Base-by-base conservation (phyloP, 2,329 filamentous ascomycete genomes). In the Xylaria sp. region DNA sequence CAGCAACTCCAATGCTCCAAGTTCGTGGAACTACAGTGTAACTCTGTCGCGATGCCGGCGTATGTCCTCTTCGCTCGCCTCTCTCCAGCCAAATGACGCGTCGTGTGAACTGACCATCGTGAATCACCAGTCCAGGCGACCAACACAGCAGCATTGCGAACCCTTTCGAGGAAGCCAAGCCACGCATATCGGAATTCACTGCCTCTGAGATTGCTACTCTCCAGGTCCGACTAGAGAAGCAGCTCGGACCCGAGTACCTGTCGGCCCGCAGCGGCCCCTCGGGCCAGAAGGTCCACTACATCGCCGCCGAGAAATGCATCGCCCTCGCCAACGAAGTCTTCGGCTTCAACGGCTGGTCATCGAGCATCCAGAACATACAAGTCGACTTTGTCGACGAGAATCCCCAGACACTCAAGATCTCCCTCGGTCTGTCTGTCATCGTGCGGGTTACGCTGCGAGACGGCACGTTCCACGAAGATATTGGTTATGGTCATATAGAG, bases 381-480 rank as follows among this genome's bases (percentile, higher is more conserved):
- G 92, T 98, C 68, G 96, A 99, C 80, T 98, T 97, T 80, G 93
- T 96, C 69, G 95, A 98, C 77, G 94, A 98, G 81, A 90, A 91
- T 75, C 87, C 90, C 18, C 88, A 91, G 75, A 94, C 90, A 9
- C 87, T 91, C 69, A 95, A 91, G 79, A 90, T 98, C 75, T 94
- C 88, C 71, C 85, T 98, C 43, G 96, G 96, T 0, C 80, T 99
- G 46, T 97, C 94, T 0, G 94, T 98, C 62, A 94, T 97, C 70
- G 90, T 98, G 67, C 89, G 96, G 67, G 92, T 99, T 41, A 97
- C 94, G 1, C 82, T 99, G 63, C 91, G 91, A 71, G 95, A 98
- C 81, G 96, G 96, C 56, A 96, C 95, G n/a, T 98, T 90, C 78
- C 96, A 98, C 79, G 96, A 99, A 86, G 96, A 99, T 78, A 92